Conservation (phyloP, 2,329 filamentous ascomycete genomes). For the Aspergillus ochraceus region DNA sequence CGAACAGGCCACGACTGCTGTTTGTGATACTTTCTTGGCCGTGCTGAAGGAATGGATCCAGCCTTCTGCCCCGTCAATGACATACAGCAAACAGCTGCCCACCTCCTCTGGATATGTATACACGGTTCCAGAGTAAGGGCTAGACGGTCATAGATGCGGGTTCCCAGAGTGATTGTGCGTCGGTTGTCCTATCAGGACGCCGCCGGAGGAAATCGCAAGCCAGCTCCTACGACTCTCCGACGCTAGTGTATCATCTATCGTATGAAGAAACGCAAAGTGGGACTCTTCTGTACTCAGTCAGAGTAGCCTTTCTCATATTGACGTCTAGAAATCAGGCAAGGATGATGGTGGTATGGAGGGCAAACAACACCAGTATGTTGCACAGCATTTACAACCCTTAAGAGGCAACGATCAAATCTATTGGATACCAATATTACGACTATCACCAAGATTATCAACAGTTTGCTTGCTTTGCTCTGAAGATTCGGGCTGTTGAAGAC, state of each 20-base stretch:
- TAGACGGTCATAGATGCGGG: background rate
- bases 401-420: background rate
- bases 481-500: background rate
- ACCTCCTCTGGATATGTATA: conserved; percentile 41
- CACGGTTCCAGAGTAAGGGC: background rate
- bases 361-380: conserved; percentile 8
- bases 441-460: background rate
- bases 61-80: conserved; percentile 40
- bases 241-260: background rate
- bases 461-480: background rate
- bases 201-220: background rate
- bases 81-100: conserved; percentile 32
- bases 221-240: background rate
- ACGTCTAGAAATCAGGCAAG: background rate
- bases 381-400: conserved; percentile 2
- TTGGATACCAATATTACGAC: background rate
- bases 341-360: background rate
- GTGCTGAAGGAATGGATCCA: conserved; percentile 41
- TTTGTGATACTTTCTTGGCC: conserved; percentile 38
- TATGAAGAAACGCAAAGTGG: background rate
- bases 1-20: conserved; percentile 35
- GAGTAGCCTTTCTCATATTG: background rate
- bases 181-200: background rate
- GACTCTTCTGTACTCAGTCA: background rate
- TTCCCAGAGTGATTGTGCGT: background rate